Evolutionary conservation across 2,329 filamentous ascomycete genomes (phyloP).

Genomic region (Seiridium unicorne): DNA sequence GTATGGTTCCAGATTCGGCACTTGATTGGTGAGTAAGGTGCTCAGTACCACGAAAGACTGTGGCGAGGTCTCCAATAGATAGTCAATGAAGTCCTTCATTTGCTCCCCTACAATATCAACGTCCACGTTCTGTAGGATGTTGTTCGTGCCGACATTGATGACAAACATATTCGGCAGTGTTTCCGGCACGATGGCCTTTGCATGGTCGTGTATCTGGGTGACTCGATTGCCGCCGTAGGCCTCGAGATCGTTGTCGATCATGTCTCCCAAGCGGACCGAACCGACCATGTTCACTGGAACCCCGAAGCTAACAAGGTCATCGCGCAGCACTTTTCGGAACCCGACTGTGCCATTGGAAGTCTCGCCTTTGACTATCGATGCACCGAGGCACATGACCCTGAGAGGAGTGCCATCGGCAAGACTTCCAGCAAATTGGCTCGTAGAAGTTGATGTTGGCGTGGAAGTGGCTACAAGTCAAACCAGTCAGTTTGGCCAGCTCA

Average conservation of each 20-base stretch:
- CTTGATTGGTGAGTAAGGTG: slow-evolving; percentile 25
- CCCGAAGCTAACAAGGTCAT: slow-evolving; percentile 18
- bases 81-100: slow-evolving; percentile 26
- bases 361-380: slow-evolving; percentile 26
- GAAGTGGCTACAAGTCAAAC: not conserved
- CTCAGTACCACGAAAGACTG: slow-evolving; percentile 26
- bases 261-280: slow-evolving; percentile 25
- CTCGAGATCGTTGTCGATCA: slow-evolving; percentile 31
- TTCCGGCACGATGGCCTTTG: slow-evolving; percentile 20
- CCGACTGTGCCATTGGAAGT: slow-evolving; percentile 20
- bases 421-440: slow-evolving; percentile 7
- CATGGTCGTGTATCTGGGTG: slow-evolving; percentile 25
- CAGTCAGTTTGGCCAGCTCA: not conserved
- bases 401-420: slow-evolving; percentile 24
- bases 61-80: slow-evolving; percentile 24
- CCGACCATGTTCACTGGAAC: slow-evolving; percentile 30
- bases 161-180: slow-evolving; percentile 28
- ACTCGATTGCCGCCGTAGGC: slow-evolving; percentile 28
- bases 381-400: slow-evolving; percentile 28
- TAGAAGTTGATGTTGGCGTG: not conserved
- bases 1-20: slow-evolving; percentile 20
- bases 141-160: slow-evolving; percentile 31
- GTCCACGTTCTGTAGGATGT: slow-evolving; percentile 25
- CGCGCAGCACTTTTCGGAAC: slow-evolving; percentile 25
- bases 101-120: slow-evolving; percentile 20